phyloP scores from a whole-genome alignment of 768 basidiomycete species.

The Tylopilus plumbeoviolaceoides region DNA sequence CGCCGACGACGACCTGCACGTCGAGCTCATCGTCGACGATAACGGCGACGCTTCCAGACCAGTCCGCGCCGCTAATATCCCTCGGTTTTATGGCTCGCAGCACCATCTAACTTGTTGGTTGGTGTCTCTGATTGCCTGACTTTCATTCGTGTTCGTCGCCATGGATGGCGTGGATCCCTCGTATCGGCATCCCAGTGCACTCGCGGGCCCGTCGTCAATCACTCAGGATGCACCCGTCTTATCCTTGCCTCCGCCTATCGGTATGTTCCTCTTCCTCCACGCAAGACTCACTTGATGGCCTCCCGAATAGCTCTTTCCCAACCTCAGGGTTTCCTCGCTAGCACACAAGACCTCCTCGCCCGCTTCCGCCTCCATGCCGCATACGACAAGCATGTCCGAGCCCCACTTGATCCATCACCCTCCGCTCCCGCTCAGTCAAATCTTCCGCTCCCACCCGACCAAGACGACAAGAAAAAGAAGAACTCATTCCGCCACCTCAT shows the following conservation, averaged over 20 bases:
- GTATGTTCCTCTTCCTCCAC: conserved; percentile 23
- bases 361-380: conserved; percentile 67
- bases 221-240: conserved; percentile 19
- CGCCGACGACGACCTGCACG: conserved; percentile 27
- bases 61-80: not conserved
- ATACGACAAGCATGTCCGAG: conserved; percentile 82
- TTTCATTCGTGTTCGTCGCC: conserved; percentile 17
- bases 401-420: conserved; percentile 32
- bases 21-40: conserved; percentile 29
- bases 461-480: conserved; percentile 66
- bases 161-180: conserved; percentile 28
- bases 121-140: conserved; percentile 25
- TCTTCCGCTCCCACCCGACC: conserved; percentile 48
- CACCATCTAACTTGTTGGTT: conserved; percentile 4
- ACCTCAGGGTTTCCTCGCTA: conserved; percentile 46
- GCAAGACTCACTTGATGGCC: conserved; percentile 12
- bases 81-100: conserved; percentile 17
- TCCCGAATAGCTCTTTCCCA: conserved; percentile 30
- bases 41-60: conserved; percentile 14
- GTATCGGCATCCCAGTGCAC: conserved; percentile 44
- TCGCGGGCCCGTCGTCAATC: conserved; percentile 57
- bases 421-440: conserved; percentile 30
- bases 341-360: conserved; percentile 76
- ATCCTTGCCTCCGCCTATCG: conserved; percentile 30
- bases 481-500: conserved; percentile 76